Evolutionary conservation across 108 stramenopile genomes (phyloP).

Genomic region (Skeletonema tropicum): DNA sequence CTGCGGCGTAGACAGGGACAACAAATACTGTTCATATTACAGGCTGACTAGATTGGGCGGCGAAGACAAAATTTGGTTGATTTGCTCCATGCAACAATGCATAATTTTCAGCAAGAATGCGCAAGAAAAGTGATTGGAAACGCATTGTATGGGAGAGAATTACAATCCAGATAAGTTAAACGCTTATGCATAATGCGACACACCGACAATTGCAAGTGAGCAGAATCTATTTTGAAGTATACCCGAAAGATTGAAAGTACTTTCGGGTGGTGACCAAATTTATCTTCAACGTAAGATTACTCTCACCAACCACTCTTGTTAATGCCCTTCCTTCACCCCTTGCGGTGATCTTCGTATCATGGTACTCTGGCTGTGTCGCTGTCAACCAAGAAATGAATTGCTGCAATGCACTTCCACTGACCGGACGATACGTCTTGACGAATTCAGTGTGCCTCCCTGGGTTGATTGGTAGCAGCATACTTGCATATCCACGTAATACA

Average conservation of each 20-base stretch:
- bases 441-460: constrained; percentile 58
- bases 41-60: neutral
- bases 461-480: constrained; percentile 66
- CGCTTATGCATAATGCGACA: no score
- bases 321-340: constrained; percentile 57
- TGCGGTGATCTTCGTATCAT: constrained; percentile 58
- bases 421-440: constrained; percentile 70
- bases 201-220: neutral
- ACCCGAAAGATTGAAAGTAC: constrained; percentile 61
- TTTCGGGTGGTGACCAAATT: constrained; percentile 57
- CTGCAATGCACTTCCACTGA: constrained; percentile 50
- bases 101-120: neutral
- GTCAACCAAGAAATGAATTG: constrained; percentile 64
- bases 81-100: neutral
- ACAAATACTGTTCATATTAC: neutral
- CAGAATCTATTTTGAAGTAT: constrained; percentile 15
- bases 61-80: neutral
- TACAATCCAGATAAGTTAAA: neutral
- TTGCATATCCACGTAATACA: constrained; percentile 80
- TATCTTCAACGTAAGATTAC: constrained; percentile 45
- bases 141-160: neutral
- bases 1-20: constrained; percentile 14
- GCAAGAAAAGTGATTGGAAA: neutral
- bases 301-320: constrained; percentile 59
- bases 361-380: constrained; percentile 75